Evolutionary conservation across 208 protist species (phyloP).

Genomic region (Novymonas esmeraldas): DNA sequence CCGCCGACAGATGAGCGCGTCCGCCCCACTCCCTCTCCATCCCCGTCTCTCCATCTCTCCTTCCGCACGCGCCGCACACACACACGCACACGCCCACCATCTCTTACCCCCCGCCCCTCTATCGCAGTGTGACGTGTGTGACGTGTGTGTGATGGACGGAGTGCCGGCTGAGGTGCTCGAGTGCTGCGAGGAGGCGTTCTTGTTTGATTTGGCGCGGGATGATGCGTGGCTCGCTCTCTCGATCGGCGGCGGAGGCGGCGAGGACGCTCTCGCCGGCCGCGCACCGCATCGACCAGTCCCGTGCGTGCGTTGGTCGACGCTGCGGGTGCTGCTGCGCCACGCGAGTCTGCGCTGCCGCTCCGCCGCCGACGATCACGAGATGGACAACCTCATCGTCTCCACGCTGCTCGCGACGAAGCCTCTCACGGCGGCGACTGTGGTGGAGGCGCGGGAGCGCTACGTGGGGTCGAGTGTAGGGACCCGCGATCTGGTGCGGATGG

Average conservation of each 20-base stretch:
- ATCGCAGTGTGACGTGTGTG: too few relatives aligned
- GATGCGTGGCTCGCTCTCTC: constrained; percentile 4
- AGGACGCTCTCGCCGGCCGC: background rate
- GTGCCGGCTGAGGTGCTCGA: constrained; percentile 3
- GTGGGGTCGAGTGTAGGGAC: constrained; percentile 4
- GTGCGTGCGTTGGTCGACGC: constrained; percentile 15
- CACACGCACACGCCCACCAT: too few relatives aligned
- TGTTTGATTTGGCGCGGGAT: constrained; percentile 9
- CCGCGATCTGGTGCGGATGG: constrained; percentile 8
- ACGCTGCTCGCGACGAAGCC: constrained; percentile 12
- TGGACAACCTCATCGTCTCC: constrained; percentile 14
- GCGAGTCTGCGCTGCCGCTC: background rate
- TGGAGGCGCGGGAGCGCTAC: constrained; percentile 8
- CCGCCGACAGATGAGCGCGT: too few relatives aligned
- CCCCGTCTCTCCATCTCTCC: background rate
- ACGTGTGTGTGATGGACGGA: background rate
- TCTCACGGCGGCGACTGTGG: constrained; percentile 3
- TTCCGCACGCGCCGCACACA: background rate
- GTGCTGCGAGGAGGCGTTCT: constrained; percentile 23
- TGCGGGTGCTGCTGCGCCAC: constrained; percentile 17
- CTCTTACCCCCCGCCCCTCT: too few relatives aligned
- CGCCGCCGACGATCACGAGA: constrained; percentile 3
- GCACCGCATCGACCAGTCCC: constrained; percentile 6
- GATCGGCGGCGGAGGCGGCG: background rate
- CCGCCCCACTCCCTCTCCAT: background rate